Evolutionary conservation across 2,329 filamentous ascomycete species (phyloP).

Genomic region (Xylaria arbuscula): DNA sequence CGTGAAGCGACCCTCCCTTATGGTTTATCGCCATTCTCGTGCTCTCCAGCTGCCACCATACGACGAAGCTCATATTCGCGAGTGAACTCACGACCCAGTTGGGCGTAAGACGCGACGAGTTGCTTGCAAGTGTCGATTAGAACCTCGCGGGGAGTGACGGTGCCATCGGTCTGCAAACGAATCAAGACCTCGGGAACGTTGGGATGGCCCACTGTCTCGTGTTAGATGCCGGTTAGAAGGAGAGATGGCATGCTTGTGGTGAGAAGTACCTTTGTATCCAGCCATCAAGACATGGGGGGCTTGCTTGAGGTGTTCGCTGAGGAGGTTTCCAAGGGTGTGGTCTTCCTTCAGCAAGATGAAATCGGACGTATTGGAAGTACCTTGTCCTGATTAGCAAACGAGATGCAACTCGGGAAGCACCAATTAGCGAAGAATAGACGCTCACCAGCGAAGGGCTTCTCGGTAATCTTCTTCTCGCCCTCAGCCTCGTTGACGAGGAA

Average conservation of each 20-base stretch:
- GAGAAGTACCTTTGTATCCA: slow-evolving; percentile 81
- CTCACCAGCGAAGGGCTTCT: slow-evolving; percentile 89
- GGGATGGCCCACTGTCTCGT: slow-evolving; percentile 63
- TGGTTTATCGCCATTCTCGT: slow-evolving; percentile 54
- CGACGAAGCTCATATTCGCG: slow-evolving; percentile 91
- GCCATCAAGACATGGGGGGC: slow-evolving; percentile 88
- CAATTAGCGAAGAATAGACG: neutral
- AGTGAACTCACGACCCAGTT: slow-evolving; percentile 87
- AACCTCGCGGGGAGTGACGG: slow-evolving; percentile 87
- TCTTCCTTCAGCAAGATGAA: slow-evolving; percentile 98
- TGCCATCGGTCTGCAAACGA: slow-evolving; percentile 91
- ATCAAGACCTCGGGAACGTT: slow-evolving; percentile 73
- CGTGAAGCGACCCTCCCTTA: slow-evolving; percentile 36
- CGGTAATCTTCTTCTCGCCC: slow-evolving; percentile 93
- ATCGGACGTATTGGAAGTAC: slow-evolving; percentile 92
- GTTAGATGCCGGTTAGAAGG: slow-evolving; percentile 38
- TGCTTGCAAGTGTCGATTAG: slow-evolving; percentile 83
- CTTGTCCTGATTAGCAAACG: slow-evolving; percentile 56
- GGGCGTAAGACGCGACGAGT: slow-evolving; percentile 82
- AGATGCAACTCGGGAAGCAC: neutral
- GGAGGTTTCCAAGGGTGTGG: slow-evolving; percentile 91
- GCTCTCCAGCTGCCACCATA: slow-evolving; percentile 77
- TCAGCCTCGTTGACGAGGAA: slow-evolving; percentile 79
- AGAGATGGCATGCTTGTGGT: slow-evolving; percentile 8
- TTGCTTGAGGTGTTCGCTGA: slow-evolving; percentile 86